Evolutionary conservation across 1,139 yeast species (phyloP).

Genomic region (Geotrichum reessii): DNA sequence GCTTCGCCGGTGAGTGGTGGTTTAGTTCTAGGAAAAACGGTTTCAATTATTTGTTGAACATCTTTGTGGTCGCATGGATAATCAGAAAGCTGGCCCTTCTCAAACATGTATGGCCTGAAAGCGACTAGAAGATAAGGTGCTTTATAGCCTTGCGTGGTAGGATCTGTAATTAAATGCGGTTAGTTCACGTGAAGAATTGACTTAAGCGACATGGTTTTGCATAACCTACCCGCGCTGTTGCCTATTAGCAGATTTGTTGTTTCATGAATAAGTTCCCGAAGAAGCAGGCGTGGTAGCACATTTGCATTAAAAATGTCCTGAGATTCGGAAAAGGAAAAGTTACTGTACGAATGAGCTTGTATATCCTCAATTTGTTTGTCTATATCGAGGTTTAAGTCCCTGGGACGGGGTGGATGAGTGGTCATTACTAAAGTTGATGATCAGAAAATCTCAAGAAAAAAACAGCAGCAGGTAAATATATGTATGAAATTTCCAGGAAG

Average conservation of each 20-base stretch:
- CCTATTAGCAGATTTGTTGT: background rate
- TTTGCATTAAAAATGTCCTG: constrained; percentile 5
- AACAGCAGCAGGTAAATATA: too few species aligned
- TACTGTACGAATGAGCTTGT: constrained; percentile 2
- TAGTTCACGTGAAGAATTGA: background rate
- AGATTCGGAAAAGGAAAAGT: constrained; percentile 9
- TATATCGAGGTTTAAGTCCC: background rate
- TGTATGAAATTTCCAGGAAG: background rate
- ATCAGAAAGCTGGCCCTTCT: constrained; percentile 5
- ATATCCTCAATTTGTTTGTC: background rate
- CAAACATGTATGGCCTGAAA: constrained; percentile 26
- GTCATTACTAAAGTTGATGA: background rate
- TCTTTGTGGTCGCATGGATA: constrained; percentile 24
- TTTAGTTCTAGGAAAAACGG: constrained; percentile 26
- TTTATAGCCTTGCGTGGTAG: constrained; percentile 9
- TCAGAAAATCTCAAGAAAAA: background rate
- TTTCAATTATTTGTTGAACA: constrained; percentile 25
- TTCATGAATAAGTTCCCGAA: constrained; percentile 5
- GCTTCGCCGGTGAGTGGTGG: constrained; percentile 30
- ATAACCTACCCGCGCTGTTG: background rate
- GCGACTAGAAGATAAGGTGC: constrained; percentile 34
- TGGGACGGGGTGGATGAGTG: background rate
- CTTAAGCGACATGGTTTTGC: background rate
- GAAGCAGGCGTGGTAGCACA: constrained; percentile 10
- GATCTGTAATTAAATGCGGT: background rate